Evolutionary conservation across 1,284 basidiomycete genomes (phyloP), one percentile per base, ranked within the genome.

Genomic region (Cryptococcus sp.): DNA sequence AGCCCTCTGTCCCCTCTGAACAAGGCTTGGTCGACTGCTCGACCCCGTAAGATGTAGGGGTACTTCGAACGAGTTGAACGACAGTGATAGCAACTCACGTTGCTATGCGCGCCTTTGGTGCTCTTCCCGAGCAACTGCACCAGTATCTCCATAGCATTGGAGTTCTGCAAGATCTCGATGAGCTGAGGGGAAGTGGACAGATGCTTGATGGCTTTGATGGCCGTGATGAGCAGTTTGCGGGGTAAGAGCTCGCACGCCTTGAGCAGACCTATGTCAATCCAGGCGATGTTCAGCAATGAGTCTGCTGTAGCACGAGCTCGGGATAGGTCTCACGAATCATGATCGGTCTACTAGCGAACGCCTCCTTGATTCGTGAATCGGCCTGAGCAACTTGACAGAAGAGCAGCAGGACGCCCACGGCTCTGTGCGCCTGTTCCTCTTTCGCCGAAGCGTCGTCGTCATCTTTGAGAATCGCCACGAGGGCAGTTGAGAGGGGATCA

Each of bases 371-470:
- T 72, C 93, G 89, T 52, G 88, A 86, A 78, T 98, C 95, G 13
- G 89, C 91, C 71, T 97, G 93, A 15, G 93, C 91, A 11, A 94
- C 92, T 72, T 97, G 94, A 55, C 91, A 93, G 78, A 97, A 98
- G 13, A 98, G 88, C 50, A 97, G 80, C 47, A 98, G 72, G 58
- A 96, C 91, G 68, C 91, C 88, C 46, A 96, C 88, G 61, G 95
- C 92, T 80, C 93, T 90, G 20, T 35, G 35, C 38, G 46, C 49
- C 45, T 63, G 30, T 43, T 53, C 30, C 5, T 41, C 20, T 54
- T 46, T 27, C 79, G 89, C 90, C 56, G 89, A 87, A 4, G 85
- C 82, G 3, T 85, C 79, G 16, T 85, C 83, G 53, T 86, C 87
- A 19, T 85, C 84, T 3, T 85, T 84, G 82, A 94, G 89, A 55